Conservation (phyloP, 805 yeast genomes). For the Saccharomycopsis sp. region DNA sequence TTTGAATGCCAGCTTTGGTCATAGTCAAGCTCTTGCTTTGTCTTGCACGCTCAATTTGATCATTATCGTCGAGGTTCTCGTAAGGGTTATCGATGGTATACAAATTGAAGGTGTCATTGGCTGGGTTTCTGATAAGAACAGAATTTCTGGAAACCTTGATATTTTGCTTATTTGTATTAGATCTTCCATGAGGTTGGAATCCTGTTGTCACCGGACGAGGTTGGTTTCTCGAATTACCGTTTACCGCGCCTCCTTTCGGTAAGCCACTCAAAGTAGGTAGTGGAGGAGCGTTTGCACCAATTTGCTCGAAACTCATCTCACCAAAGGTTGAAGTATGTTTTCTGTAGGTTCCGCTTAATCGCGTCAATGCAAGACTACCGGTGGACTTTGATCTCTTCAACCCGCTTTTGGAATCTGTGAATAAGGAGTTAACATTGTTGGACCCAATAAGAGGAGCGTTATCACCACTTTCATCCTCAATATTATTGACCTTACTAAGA, state of each 20-base stretch:
- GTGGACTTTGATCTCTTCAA: conserved; percentile 10
- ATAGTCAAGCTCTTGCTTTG: neutral
- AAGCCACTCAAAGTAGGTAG: neutral
- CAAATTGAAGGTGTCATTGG: conserved; percentile 11
- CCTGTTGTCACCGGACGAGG: neutral
- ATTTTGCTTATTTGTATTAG: neutral
- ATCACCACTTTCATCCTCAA: neutral
- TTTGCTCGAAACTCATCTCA: neutral
- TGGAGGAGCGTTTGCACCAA: neutral
- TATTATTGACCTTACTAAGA: conserved; percentile 6
- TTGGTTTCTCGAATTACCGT: neutral
- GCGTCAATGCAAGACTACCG: conserved; percentile 15
- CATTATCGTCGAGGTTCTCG: neutral
- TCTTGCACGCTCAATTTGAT: neutral
- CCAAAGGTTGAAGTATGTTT: neutral
- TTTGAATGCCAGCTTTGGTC: conserved; percentile 1
- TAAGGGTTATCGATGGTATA: conserved; percentile 17
- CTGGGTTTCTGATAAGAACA: conserved; percentile 8
- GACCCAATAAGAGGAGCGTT: neutral
- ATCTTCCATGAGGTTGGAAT: neutral
- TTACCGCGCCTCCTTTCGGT: neutral
- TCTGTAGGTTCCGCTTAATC: conserved; percentile 16
- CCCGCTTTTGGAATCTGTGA: neutral
- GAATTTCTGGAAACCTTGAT: conserved; percentile 14
- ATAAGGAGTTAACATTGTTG: neutral